Evolutionary conservation across 2,329 filamentous ascomycete genomes (phyloP).

Genomic region (Torrubiella hemipterigena): DNA sequence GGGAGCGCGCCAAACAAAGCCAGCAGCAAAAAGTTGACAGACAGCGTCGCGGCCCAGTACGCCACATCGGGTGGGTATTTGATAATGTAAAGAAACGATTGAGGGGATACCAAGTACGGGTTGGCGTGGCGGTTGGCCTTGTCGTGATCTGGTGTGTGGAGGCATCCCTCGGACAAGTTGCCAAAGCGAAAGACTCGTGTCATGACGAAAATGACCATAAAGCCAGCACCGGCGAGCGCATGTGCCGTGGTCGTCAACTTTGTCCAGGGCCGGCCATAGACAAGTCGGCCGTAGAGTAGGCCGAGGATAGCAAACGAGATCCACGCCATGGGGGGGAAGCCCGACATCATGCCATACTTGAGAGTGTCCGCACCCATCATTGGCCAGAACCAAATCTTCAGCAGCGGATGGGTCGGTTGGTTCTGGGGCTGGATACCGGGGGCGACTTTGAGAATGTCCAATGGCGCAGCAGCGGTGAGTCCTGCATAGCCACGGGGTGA

Average conservation of each 20-base stretch:
- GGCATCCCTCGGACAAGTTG: slow-evolving; percentile 30
- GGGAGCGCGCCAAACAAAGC: slow-evolving; percentile 23
- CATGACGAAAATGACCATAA: slow-evolving; percentile 25
- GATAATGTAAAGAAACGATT: slow-evolving; percentile 32
- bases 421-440: slow-evolving; percentile 5
- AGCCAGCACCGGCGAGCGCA: slow-evolving; percentile 13
- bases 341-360: slow-evolving; percentile 20
- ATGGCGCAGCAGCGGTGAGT: too few relatives aligned
- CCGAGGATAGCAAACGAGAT: slow-evolving; percentile 32
- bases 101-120: slow-evolving; percentile 26
- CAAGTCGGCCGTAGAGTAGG: slow-evolving; percentile 28
- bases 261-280: slow-evolving; percentile 19
- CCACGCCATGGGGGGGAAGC: slow-evolving; percentile 33
- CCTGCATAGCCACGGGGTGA: neutral
- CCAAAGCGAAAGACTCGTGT: slow-evolving; percentile 28
- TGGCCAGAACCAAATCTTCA: slow-evolving; percentile 28
- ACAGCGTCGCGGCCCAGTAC: slow-evolving; percentile 29
- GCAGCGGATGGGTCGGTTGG: slow-evolving; percentile 10
- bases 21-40: slow-evolving; percentile 25
- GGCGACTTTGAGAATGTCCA: neutral
- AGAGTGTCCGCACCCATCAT: slow-evolving; percentile 8
- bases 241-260: slow-evolving; percentile 15
- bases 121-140: too few relatives aligned
- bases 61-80: slow-evolving; percentile 36
- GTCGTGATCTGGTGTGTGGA: slow-evolving; percentile 24